Conservation (phyloP, 2,329 filamentous ascomycete species). For the Nemania diffusa region DNA sequence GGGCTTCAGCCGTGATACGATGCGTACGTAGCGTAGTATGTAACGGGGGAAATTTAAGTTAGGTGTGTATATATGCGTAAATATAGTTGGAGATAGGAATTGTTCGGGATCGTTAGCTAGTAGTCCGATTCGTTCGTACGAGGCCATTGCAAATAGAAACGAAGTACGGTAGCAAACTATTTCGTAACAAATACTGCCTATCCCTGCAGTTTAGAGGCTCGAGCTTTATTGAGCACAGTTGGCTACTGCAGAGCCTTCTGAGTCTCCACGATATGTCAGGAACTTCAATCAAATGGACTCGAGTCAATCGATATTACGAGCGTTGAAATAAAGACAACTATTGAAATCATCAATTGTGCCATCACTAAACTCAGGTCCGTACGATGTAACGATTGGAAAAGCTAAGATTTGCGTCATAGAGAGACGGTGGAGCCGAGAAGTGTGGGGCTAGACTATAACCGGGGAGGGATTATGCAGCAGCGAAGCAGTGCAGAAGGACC, state of each 20-base stretch:
- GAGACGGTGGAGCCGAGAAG: background rate
- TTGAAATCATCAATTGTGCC: background rate
- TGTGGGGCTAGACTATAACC: background rate
- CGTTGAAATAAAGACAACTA: background rate
- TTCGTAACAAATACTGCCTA: slow-evolving; percentile 48
- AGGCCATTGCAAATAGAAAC: slow-evolving; percentile 48
- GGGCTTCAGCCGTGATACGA: slow-evolving; percentile 25
- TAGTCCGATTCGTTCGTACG: slow-evolving; percentile 43
- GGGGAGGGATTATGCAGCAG: slow-evolving; percentile 10
- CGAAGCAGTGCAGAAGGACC: slow-evolving; percentile 11
- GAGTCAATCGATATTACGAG: background rate
- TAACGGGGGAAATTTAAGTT: slow-evolving; percentile 13
- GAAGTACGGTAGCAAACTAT: slow-evolving; percentile 47
- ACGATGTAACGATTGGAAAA: background rate
- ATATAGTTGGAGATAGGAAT: slow-evolving; percentile 42
- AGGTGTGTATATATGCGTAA: slow-evolving; percentile 12
- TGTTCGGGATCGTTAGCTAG: slow-evolving; percentile 40
- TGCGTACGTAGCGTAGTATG: no score
- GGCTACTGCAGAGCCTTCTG: background rate
- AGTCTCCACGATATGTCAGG: background rate
- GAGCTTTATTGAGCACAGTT: slow-evolving; percentile 32
- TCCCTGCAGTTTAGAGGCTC: slow-evolving; percentile 41
- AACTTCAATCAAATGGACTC: background rate
- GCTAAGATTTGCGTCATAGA: slow-evolving; percentile 29
- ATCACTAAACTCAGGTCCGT: background rate